phyloP scores from a whole-genome alignment of 192 early-diverging fungal species.

The Coemansia sp. region DNA sequence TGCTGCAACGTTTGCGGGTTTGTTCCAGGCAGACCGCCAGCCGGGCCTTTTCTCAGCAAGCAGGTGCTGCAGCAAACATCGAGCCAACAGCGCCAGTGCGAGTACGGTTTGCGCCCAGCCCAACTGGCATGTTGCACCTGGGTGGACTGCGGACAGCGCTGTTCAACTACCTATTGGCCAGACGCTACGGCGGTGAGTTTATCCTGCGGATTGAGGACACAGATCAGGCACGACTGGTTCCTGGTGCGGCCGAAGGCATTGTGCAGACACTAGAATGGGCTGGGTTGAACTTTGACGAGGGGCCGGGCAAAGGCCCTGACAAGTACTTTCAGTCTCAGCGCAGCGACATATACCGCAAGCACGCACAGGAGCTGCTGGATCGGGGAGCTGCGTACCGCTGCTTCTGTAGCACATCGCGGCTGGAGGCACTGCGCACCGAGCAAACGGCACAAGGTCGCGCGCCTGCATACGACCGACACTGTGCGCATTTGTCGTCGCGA shows the following conservation, averaged over 20 bases:
- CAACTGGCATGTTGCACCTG: slow-evolving; percentile 89
- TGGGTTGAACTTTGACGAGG: slow-evolving; percentile 75
- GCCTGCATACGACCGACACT: slow-evolving; percentile 78
- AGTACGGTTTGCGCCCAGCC: slow-evolving; percentile 91
- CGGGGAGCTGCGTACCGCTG: slow-evolving; percentile 81
- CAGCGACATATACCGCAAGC: slow-evolving; percentile 62
- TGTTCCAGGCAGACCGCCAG: neutral
- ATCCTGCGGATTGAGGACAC: slow-evolving; percentile 94
- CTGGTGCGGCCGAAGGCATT: slow-evolving; percentile 70
- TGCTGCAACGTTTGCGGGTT: neutral
- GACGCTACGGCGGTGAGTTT: slow-evolving; percentile 70
- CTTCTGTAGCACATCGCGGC: slow-evolving; percentile 75
- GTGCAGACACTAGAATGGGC: slow-evolving; percentile 67
- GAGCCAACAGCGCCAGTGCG: slow-evolving; percentile 57
- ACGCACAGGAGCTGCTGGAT: slow-evolving; percentile 65
- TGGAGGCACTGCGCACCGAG: slow-evolving; percentile 57
- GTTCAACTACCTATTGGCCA: slow-evolving; percentile 84
- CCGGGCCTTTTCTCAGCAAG: neutral
- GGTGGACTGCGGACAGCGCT: slow-evolving; percentile 90
- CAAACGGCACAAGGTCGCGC: slow-evolving; percentile 56
- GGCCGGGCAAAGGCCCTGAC: slow-evolving; percentile 58
- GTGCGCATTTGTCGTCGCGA: slow-evolving; percentile 61
- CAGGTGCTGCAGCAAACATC: neutral
- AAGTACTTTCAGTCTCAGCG: slow-evolving; percentile 83
- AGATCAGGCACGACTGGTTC: slow-evolving; percentile 74